Evolutionary conservation across 2,329 filamentous ascomycete species (phyloP).

Genomic region (Coniochaeta sp.): DNA sequence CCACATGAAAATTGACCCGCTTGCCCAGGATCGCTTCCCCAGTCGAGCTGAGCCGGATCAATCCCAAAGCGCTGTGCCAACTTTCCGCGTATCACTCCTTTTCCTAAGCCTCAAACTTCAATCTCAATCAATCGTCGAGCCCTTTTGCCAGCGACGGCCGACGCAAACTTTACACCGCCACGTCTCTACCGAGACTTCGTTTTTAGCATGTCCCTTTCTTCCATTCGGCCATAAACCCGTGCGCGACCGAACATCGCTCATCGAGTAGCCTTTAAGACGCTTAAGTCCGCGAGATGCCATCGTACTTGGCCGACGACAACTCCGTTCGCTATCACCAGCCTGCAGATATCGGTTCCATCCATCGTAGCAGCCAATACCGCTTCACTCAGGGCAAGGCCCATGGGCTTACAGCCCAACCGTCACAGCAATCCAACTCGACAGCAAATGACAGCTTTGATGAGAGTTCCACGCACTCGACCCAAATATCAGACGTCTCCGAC

Average conservation of each 20-base stretch:
- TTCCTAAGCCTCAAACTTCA: neutral
- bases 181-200: neutral
- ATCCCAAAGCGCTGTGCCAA: neutral
- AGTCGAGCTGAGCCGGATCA: neutral
- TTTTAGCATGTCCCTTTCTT: slow-evolving; percentile 1
- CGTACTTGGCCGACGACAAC: slow-evolving; percentile 41
- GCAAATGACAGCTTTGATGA: slow-evolving; percentile 47
- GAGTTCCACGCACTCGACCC: slow-evolving; percentile 43
- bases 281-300: slow-evolving; percentile 36
- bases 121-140: neutral
- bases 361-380: slow-evolving; percentile 26
- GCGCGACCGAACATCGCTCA: slow-evolving; percentile 6
- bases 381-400: slow-evolving; percentile 22
- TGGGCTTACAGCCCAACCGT: slow-evolving; percentile 22
- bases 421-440: slow-evolving; percentile 30
- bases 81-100: neutral
- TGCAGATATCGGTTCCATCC: slow-evolving; percentile 35
- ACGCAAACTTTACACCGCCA: neutral
- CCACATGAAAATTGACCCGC: neutral
- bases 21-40: neutral
- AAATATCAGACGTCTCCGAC: slow-evolving; percentile 44
- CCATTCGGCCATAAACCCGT: neutral
- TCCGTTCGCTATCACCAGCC: slow-evolving; percentile 32
- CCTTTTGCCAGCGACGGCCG: neutral
- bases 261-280: slow-evolving; percentile 1